Percentiles rank a stretch among this genome's conserved stretches.
phyloP scores from a whole-genome alignment of 2,329 filamentous ascomycete species.

The Penicillium polonicum region DNA sequence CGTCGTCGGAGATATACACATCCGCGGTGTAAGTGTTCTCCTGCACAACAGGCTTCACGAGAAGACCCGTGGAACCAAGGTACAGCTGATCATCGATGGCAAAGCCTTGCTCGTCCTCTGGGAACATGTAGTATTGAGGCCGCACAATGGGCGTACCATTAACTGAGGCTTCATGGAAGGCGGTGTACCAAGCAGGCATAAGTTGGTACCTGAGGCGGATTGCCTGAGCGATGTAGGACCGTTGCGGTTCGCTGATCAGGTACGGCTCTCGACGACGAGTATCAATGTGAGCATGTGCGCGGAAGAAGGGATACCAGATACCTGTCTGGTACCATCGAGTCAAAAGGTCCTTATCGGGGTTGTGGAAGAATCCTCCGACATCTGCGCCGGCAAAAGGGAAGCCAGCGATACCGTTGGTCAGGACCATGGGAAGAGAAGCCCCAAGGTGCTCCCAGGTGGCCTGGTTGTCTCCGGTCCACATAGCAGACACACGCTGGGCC shows the following conservation, averaged over 20 bases:
- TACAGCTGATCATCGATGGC: slow-evolving; percentile 91
- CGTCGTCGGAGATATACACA: slow-evolving; percentile 83
- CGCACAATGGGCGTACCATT: slow-evolving; percentile 84
- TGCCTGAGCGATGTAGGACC: slow-evolving; percentile 79
- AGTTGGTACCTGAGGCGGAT: slow-evolving; percentile 85
- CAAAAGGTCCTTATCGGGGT: slow-evolving; percentile 87
- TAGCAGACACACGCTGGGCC: slow-evolving; percentile 83
- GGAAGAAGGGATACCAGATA: slow-evolving; percentile 97
- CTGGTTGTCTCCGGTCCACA: slow-evolving; percentile 99
- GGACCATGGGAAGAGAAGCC: slow-evolving; percentile 87
- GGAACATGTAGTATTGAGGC: slow-evolving; percentile 91
- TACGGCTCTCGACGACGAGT: slow-evolving; percentile 93
- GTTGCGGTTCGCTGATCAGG: slow-evolving; percentile 79
- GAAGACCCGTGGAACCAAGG: slow-evolving; percentile 78
- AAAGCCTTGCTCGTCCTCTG: slow-evolving; percentile 81
- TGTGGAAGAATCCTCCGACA: slow-evolving; percentile 96
- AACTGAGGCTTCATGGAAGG: slow-evolving; percentile 83
- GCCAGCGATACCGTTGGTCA: slow-evolving; percentile 88
- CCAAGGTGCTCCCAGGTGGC: slow-evolving; percentile 88
- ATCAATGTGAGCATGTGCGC: slow-evolving; percentile 94
- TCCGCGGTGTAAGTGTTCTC: slow-evolving; percentile 71
- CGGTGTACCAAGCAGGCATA: slow-evolving; percentile 93
- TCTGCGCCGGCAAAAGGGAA: slow-evolving; percentile 94
- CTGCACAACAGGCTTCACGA: slow-evolving; percentile 86
- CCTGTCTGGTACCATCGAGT: slow-evolving; percentile 96